Evolutionary conservation across 106 monocot species (phyloP).

Genomic region (Xerophyta viscosa): DNA sequence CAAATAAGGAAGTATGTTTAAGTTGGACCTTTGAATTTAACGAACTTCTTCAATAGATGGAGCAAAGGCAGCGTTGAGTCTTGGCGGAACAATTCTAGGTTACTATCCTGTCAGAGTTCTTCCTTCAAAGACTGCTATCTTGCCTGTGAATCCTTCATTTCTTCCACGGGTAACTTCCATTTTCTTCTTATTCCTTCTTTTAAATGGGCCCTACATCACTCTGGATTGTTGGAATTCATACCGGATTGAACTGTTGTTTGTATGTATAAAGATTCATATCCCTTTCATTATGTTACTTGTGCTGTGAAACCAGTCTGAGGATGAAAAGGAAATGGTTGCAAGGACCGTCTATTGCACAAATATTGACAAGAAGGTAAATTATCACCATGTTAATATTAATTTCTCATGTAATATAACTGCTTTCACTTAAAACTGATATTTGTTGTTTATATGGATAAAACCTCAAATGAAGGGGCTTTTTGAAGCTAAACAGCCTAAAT

Average conservation of each 20-base stretch:
- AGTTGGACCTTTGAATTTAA: too few relatives aligned
- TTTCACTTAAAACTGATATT: too few relatives aligned
- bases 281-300: not conserved
- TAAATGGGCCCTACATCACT: too few relatives aligned
- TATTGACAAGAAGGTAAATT: constrained; percentile 47
- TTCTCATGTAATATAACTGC: too few relatives aligned
- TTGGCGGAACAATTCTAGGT: constrained; percentile 37
- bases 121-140: constrained; percentile 52
- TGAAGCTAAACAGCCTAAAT: too few relatives aligned
- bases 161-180: constrained; percentile 42
- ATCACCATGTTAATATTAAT: too few relatives aligned
- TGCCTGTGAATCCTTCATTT: constrained; percentile 42
- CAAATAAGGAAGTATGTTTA: too few relatives aligned
- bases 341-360: constrained; percentile 56
- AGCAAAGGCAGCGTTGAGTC: constrained; percentile 26
- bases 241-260: too few relatives aligned
- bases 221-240: too few relatives aligned
- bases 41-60: constrained; percentile 26
- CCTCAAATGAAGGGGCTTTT: too few relatives aligned
- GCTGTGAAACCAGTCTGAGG: constrained; percentile 50
- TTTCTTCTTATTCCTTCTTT: too few relatives aligned
- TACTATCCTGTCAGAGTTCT: constrained; percentile 38
- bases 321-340: constrained; percentile 44
- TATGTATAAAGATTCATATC: not conserved
- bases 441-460: too few relatives aligned